Conservation (phyloP, 495 filamentous ascomycete species). For the Penicillium arizonense region DNA sequence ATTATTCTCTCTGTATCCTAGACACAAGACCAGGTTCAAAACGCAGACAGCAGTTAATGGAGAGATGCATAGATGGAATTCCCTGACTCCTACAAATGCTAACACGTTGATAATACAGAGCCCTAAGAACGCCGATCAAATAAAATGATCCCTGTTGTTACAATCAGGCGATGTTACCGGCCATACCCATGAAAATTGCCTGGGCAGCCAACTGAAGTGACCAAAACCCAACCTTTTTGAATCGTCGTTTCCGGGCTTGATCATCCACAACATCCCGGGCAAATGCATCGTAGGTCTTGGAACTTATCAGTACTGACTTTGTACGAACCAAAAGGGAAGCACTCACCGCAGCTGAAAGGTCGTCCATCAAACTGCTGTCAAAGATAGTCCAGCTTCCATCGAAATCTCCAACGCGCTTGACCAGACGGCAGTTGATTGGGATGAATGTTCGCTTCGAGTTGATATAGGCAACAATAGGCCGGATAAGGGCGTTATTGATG, state of each 20-base stretch:
- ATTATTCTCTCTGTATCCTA: too few relatives aligned
- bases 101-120: too few relatives aligned
- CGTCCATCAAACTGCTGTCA: conserved; percentile 93
- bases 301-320: conserved; percentile 13
- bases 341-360: conserved; percentile 80
- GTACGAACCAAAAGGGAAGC: not conserved
- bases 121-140: too few relatives aligned
- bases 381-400: conserved; percentile 95
- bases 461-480: conserved; percentile 98
- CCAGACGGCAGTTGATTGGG: conserved; percentile 88
- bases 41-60: too few relatives aligned
- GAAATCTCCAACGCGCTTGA: conserved; percentile 84
- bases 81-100: too few relatives aligned
- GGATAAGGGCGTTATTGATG: conserved; percentile 90
- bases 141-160: conserved; percentile 3
- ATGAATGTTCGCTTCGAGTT: conserved; percentile 92
- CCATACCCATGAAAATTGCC: conserved; percentile 93
- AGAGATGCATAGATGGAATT: too few relatives aligned
- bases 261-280: conserved; percentile 84
- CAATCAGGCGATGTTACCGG: conserved; percentile 72
- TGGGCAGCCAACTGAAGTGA: conserved; percentile 87
- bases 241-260: conserved; percentile 75
- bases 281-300: conserved; percentile 83
- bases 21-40: too few relatives aligned
- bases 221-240: conserved; percentile 97